A percentile compares a stretch with the other conserved stretches of the same genome.
Evolutionary conservation across 768 basidiomycete genomes (phyloP).

Genomic region (Rhodotorula sphaerocarpa): DNA sequence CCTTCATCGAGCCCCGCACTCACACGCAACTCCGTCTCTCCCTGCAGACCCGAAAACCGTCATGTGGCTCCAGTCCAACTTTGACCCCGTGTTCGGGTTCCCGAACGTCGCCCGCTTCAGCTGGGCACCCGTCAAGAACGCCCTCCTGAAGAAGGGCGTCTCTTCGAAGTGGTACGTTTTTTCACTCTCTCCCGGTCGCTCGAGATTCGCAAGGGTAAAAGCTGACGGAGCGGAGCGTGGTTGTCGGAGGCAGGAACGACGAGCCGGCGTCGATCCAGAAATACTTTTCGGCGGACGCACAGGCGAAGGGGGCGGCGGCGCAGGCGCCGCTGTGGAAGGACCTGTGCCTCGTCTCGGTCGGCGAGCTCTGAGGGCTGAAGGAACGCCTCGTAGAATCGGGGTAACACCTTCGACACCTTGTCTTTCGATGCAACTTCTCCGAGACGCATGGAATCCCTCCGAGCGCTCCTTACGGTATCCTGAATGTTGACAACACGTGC

Average conservation of each 20-base stretch:
- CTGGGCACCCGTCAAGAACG: slow-evolving; percentile 84
- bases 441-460: too few relatives aligned
- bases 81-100: slow-evolving; percentile 86
- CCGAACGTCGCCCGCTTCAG: slow-evolving; percentile 85
- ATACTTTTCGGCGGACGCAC: slow-evolving; percentile 28
- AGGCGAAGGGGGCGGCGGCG: slow-evolving; percentile 1
- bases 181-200: not conserved
- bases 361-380: slow-evolving; percentile 23
- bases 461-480: too few relatives aligned
- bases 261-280: slow-evolving; percentile 37
- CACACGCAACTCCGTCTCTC: not conserved
- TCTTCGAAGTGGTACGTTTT: slow-evolving; percentile 63
- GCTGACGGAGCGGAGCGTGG: not conserved
- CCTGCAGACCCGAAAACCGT: slow-evolving; percentile 81
- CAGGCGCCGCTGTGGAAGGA: slow-evolving; percentile 37
- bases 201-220: not conserved
- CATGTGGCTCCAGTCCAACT: slow-evolving; percentile 64
- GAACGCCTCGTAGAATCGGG: too few relatives aligned
- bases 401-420: too few relatives aligned
- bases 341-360: slow-evolving; percentile 32
- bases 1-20: not conserved
- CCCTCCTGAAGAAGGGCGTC: slow-evolving; percentile 72
- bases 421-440: too few relatives aligned
- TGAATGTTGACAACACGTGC: too few relatives aligned
- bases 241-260: slow-evolving; percentile 35